Evolutionary conservation across 2,329 filamentous ascomycete genomes (phyloP).

Genomic region (Lasiodiplodia gonubiensis): DNA sequence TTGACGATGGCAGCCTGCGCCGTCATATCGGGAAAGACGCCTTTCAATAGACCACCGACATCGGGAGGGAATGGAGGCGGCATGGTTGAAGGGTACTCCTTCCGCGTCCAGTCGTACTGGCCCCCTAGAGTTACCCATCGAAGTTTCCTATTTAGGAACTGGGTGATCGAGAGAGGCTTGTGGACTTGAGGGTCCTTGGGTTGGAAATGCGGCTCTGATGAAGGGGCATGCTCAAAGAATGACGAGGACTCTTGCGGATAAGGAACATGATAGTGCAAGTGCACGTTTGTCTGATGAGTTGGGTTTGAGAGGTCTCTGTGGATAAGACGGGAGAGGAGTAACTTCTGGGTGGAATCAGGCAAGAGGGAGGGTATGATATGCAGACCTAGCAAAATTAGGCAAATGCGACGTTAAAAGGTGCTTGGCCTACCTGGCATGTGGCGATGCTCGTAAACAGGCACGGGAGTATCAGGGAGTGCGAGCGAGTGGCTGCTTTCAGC

Average conservation of each 20-base stretch:
- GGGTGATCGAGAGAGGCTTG: slow-evolving; percentile 70
- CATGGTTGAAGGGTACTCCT: slow-evolving; percentile 72
- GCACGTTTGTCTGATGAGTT: slow-evolving; percentile 85
- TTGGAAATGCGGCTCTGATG: slow-evolving; percentile 31
- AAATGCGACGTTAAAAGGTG: background rate
- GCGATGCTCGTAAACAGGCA: slow-evolving; percentile 65
- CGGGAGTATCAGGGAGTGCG: slow-evolving; percentile 11
- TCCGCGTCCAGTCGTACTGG: slow-evolving; percentile 94
- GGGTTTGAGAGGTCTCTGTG: slow-evolving; percentile 78
- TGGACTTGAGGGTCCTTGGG: slow-evolving; percentile 78
- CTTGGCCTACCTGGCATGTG: slow-evolving; percentile 67
- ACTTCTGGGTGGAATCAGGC: slow-evolving; percentile 69
- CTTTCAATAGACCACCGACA: slow-evolving; percentile 69
- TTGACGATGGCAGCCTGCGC: slow-evolving; percentile 94
- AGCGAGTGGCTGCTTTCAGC: slow-evolving; percentile 32
- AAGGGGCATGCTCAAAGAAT: slow-evolving; percentile 55
- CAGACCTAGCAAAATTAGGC: slow-evolving; percentile 64
- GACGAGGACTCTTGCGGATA: slow-evolving; percentile 58
- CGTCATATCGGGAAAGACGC: slow-evolving; percentile 75
- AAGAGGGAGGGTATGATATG: slow-evolving; percentile 77
- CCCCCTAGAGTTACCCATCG: slow-evolving; percentile 95
- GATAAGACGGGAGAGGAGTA: slow-evolving; percentile 74
- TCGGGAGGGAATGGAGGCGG: slow-evolving; percentile 78
- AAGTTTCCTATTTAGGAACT: slow-evolving; percentile 77
- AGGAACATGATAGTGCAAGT: slow-evolving; percentile 75